These are phyloP conservation scores for Salix arbutifolia DNA, from an alignment of 345 rosid species.

Conservation along the genomic window DNA sequence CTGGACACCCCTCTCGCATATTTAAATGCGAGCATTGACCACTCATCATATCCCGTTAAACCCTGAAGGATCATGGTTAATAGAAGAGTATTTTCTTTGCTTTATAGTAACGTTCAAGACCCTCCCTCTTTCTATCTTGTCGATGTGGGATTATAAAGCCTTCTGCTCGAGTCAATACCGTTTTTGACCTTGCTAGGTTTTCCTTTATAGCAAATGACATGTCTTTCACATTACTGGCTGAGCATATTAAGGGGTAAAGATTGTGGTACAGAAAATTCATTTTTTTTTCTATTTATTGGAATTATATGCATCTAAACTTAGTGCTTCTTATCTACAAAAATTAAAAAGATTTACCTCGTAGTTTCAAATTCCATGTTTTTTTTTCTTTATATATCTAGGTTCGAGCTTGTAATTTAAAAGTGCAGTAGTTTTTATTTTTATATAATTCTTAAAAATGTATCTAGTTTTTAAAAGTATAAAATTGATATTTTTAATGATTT, in stretches of 20 bases:
- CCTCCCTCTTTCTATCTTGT: not conserved
- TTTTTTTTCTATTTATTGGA: no score
- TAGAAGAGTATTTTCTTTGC: rapidly evolving
- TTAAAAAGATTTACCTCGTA: not conserved
- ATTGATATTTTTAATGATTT: no score
- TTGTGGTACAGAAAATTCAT: no score
- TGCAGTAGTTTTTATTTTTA: no score
- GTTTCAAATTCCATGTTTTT: not conserved
- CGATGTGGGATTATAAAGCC: slow-evolving; percentile 38
- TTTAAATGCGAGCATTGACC: slow-evolving; percentile 23
- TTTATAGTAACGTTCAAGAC: slow-evolving; percentile 5
- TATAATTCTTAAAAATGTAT: no score
- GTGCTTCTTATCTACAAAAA: not conserved
- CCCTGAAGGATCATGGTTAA: slow-evolving; percentile 36
- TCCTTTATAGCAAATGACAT: not conserved
- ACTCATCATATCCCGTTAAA: slow-evolving; percentile 60
- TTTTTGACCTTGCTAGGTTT: not conserved
- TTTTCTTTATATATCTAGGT: not conserved
- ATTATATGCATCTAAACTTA: not conserved
- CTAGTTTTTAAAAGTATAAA: no score
- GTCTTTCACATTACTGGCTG: not conserved
- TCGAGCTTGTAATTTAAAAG: no score
- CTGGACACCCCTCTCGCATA: slow-evolving; percentile 50
- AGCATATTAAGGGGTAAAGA: no score
- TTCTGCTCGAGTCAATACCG: no score